phyloP scores from a whole-genome alignment of 768 basidiomycete species.

The Collybiopsis luxurians region DNA sequence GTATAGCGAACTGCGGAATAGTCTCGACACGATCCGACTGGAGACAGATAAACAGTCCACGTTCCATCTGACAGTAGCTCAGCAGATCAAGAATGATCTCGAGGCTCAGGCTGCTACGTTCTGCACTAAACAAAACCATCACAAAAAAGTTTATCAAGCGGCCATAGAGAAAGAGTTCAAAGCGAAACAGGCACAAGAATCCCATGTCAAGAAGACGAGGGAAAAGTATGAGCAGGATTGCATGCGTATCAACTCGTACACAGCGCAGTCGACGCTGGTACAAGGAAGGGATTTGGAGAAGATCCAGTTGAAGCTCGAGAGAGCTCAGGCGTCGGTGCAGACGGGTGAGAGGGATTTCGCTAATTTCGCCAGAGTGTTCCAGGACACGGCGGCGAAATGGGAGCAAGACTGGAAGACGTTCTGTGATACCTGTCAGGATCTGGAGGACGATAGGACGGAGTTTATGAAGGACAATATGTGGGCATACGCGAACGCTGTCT shows the following conservation, averaged over 20 bases:
- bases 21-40: slow-evolving; percentile 72
- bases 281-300: slow-evolving; percentile 95
- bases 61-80: slow-evolving; percentile 70
- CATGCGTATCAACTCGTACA: slow-evolving; percentile 89
- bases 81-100: slow-evolving; percentile 72
- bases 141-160: slow-evolving; percentile 71
- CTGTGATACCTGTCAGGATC: slow-evolving; percentile 92
- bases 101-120: slow-evolving; percentile 66
- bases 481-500: slow-evolving; percentile 95
- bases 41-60: slow-evolving; percentile 85
- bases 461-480: slow-evolving; percentile 95
- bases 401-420: slow-evolving; percentile 92
- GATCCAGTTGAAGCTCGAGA: slow-evolving; percentile 81
- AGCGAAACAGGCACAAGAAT: slow-evolving; percentile 82
- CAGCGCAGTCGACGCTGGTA: slow-evolving; percentile 85
- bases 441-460: slow-evolving; percentile 93
- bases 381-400: slow-evolving; percentile 83
- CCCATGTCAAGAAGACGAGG: slow-evolving; percentile 82
- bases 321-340: slow-evolving; percentile 88
- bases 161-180: slow-evolving; percentile 90
- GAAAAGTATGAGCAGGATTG: slow-evolving; percentile 95
- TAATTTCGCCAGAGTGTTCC: slow-evolving; percentile 78
- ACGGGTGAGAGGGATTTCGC: slow-evolving; percentile 90
- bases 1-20: slow-evolving; percentile 73
- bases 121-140: slow-evolving; percentile 59